Percentiles rank a stretch among this genome's conserved stretches.
Conservation (phyloP, 768 basidiomycete genomes). For the Rhizopogon vinicolor region DNA sequence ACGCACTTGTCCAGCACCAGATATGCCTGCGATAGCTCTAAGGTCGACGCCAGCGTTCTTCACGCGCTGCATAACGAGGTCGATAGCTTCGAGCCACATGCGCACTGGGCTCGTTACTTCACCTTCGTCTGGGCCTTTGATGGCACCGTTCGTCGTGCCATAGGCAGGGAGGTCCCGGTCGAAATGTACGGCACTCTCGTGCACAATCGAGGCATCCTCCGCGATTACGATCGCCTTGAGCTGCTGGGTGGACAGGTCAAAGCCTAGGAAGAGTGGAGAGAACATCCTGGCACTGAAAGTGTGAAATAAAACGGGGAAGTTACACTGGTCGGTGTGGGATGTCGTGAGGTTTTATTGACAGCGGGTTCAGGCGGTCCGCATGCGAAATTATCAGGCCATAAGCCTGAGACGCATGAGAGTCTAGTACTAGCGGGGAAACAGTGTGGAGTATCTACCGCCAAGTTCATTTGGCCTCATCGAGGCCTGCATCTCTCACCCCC, state of each 20-base stretch:
- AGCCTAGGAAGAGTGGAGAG: conserved; percentile 59
- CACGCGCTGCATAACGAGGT: conserved; percentile 65
- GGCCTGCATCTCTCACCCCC: no score
- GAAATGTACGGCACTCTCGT: conserved; percentile 74
- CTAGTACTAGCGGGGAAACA: background rate
- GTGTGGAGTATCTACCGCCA: no score
- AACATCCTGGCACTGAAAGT: conserved; percentile 5
- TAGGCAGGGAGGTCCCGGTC: conserved; percentile 73
- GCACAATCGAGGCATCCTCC: conserved; percentile 50
- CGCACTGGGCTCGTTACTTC: conserved; percentile 77
- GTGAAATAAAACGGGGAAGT: background rate
- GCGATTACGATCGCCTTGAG: conserved; percentile 72
- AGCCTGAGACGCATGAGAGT: background rate
- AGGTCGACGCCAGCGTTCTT: conserved; percentile 56
- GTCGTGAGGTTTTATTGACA: background rate
- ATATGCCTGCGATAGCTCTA: conserved; percentile 54
- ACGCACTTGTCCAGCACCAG: conserved; percentile 75
- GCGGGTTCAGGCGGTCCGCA: background rate
- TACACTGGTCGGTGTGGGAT: background rate
- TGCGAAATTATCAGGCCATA: background rate
- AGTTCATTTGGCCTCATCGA: no score
- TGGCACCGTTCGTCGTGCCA: conserved; percentile 61
- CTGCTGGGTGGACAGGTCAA: conserved; percentile 85
- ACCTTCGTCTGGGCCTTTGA: conserved; percentile 58
- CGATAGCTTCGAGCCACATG: conserved; percentile 86